These are phyloP conservation scores for Thelonectria olida DNA, from an alignment of 2,329 filamentous ascomycete genomes.

Conservation along the genomic window DNA sequence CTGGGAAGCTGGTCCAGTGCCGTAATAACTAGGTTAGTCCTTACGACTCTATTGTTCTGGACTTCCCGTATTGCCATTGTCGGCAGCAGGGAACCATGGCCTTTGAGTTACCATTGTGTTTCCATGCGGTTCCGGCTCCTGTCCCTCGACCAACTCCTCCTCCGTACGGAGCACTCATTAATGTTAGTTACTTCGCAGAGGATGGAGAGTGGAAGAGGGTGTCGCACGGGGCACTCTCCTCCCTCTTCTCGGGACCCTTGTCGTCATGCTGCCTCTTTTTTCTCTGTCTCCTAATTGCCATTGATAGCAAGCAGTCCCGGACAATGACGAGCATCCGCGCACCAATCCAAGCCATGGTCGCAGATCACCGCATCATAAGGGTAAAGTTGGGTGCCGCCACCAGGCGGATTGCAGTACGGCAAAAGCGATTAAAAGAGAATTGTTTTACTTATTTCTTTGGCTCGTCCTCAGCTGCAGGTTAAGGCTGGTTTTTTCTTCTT, in stretches of 20 bases:
- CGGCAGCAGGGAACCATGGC: slow-evolving; percentile 18
- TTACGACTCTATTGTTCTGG: slow-evolving; percentile 8
- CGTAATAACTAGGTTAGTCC: slow-evolving; percentile 8
- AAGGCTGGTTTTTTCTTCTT: slow-evolving; percentile 10
- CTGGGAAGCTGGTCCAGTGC: slow-evolving; percentile 13
- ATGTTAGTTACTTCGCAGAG: too few species aligned
- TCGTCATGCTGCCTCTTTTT: slow-evolving; percentile 25
- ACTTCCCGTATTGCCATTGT: slow-evolving; percentile 23
- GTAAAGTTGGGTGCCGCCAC: background rate
- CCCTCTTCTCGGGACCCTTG: slow-evolving; percentile 17
- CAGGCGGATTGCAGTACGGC: background rate
- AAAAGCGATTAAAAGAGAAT: slow-evolving; percentile 3
- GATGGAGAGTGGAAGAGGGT: slow-evolving; percentile 4
- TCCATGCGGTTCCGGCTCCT: slow-evolving; percentile 16
- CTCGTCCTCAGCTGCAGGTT: background rate
- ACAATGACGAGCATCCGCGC: slow-evolving; percentile 29
- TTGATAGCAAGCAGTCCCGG: slow-evolving; percentile 15
- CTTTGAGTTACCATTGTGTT: slow-evolving; percentile 10
- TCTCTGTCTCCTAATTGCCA: background rate
- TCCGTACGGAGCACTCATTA: background rate
- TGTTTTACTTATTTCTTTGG: background rate
- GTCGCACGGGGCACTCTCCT: slow-evolving; percentile 20
- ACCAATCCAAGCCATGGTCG: slow-evolving; percentile 26
- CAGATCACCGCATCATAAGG: slow-evolving; percentile 29
- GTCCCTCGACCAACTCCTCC: too few species aligned